These are phyloP conservation scores for Debaryomyces maramus DNA, from an alignment of 805 yeast genomes.

Conservation along the genomic window DNA sequence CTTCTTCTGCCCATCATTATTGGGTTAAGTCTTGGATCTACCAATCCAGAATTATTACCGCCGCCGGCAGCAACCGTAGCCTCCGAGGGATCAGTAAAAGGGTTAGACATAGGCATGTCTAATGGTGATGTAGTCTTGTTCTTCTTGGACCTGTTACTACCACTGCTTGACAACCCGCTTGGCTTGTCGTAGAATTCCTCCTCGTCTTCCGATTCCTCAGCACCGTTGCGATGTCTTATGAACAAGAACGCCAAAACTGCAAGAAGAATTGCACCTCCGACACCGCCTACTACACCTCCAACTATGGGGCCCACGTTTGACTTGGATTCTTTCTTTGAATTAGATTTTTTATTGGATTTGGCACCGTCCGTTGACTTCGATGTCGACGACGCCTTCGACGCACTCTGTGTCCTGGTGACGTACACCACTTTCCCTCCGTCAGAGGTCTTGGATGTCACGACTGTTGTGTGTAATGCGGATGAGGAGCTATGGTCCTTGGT, in stretches of 20 bases:
- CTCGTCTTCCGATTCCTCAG: conserved; percentile 39
- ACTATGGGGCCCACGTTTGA: conserved; percentile 39
- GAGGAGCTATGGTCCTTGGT: conserved; percentile 7
- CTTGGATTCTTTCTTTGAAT: conserved; percentile 11
- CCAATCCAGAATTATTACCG: conserved; percentile 19
- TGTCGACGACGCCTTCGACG: conserved; percentile 7
- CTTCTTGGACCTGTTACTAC: conserved; percentile 16
- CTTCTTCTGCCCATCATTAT: conserved; percentile 81
- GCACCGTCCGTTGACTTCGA: conserved; percentile 1
- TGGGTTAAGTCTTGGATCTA: conserved; percentile 70
- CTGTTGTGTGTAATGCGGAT: background rate
- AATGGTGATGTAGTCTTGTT: conserved; percentile 23
- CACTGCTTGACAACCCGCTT: conserved; percentile 16
- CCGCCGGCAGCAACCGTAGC: conserved; percentile 27
- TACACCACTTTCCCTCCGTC: conserved; percentile 8
- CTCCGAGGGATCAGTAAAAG: conserved; percentile 63
- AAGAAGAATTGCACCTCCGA: conserved; percentile 30
- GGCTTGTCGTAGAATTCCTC: conserved; percentile 35
- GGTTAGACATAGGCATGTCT: conserved; percentile 52
- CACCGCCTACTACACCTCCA: conserved; percentile 48
- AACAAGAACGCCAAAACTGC: conserved; percentile 29
- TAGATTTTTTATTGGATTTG: conserved; percentile 2
- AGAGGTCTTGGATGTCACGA: conserved; percentile 7
- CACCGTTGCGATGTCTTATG: conserved; percentile 26
- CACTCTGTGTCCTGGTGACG: conserved; percentile 10